Base-by-base conservation (phyloP, 257 asterid species). In the Rauvolfia tetraphylla region DNA sequence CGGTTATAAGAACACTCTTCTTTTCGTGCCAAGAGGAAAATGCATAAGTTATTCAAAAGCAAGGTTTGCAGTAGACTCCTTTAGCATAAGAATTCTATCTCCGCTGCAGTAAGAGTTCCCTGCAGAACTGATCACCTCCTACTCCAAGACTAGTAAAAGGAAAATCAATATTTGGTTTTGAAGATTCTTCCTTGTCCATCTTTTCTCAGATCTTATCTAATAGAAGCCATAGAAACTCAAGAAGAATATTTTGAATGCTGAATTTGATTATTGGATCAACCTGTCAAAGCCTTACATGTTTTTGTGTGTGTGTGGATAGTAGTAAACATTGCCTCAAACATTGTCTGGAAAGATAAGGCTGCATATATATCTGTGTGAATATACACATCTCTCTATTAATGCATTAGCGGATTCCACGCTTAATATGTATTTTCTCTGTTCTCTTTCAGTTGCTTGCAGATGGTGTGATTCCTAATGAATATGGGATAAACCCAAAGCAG, bases 391-490 rank as follows among this genome's bases (percentile, higher is more conserved):
- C 31, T 14, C 3, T 42, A 36, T 29, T 62, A 29, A 20, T 69
- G n/a, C 11, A 15, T 56, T n/a, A 23, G 27, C 10, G 39, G 18
- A 54, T 77, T 56, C 7, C 20, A n/a, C 39, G 75, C 15, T 71
- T 49, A 59, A 31, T 31, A 42, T 70, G 42, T 75, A 54, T 22
- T 58, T 72, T 27, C 83, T 49, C 67, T 42, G 56, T 79, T 76
- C 76, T 82, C 70, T 72, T 84, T 75, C 90, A 93, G 97, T 82
- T 88, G 83, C 96, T 93, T 85, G 98, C 98, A 73, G 98, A 93
- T 83, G 98, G 98, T 70, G 98, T 93, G 68, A 92, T 93, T 80
- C 98, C 97, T 38, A 93, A 93, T 73, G 98, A 93, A 84, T 93
- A 93, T 63, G 98, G 98, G 71, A 93, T 93, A 84, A 93, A 93